phyloP scores from a whole-genome alignment of 1,284 basidiomycete genomes.

The Paramarasmius palmivorus region DNA sequence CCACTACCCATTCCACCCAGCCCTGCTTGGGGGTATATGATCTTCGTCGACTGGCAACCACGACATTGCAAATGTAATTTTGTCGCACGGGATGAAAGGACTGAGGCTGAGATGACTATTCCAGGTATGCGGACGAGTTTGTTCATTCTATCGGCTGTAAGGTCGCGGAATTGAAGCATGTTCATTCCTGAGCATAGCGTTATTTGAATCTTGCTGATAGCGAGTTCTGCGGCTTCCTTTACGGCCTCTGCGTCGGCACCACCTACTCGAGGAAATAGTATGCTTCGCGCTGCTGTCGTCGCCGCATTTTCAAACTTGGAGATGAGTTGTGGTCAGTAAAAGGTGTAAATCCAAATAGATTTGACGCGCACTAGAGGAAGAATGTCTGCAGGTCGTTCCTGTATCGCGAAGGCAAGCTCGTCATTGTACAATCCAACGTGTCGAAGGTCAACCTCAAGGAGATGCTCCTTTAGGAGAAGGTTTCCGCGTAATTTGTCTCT shows the following conservation, averaged over 20 bases:
- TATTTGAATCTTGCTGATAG: conserved; percentile 87
- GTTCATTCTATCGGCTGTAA: conserved; percentile 92
- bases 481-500: conserved; percentile 92
- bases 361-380: conserved; percentile 72
- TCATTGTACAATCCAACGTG: conserved; percentile 93
- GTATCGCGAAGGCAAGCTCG: conserved; percentile 88
- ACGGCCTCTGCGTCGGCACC: conserved; percentile 43
- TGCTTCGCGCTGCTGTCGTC: conserved; percentile 76
- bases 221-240: conserved; percentile 57
- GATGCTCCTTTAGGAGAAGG: conserved; percentile 86
- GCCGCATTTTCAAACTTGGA: conserved; percentile 87
- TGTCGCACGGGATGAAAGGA: conserved; percentile 91
- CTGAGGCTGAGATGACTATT: conserved; percentile 97
- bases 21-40: conserved; percentile 79
- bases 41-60: conserved; percentile 83
- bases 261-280: conserved; percentile 72
- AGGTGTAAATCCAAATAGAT: not conserved
- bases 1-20: conserved; percentile 86
- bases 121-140: conserved; percentile 96
- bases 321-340: not conserved
- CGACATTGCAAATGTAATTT: conserved; percentile 93
- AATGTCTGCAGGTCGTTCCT: conserved; percentile 88
- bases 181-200: conserved; percentile 88
- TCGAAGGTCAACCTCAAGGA: conserved; percentile 90
- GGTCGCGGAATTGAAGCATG: conserved; percentile 91